Evolutionary conservation across 1,284 basidiomycete genomes (phyloP).

Genomic region (Neonothopanus nambi): DNA sequence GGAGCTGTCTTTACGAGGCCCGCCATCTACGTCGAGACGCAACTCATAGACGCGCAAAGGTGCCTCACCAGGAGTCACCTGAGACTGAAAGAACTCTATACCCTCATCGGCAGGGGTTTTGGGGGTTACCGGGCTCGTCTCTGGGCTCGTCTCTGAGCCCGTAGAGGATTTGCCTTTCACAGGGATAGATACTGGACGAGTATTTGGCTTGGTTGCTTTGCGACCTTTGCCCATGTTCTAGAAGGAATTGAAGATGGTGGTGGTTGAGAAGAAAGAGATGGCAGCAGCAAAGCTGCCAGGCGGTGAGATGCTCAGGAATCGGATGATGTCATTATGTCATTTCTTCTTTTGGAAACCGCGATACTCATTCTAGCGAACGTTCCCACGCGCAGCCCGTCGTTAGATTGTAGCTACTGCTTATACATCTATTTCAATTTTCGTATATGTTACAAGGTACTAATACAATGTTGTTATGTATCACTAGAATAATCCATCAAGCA

Average conservation of each 20-base stretch:
- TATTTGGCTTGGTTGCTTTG: slow-evolving; percentile 12
- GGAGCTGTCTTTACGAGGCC: slow-evolving; percentile 80
- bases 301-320: too few species aligned
- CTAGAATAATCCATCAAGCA: slow-evolving; percentile 20
- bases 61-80: slow-evolving; percentile 51
- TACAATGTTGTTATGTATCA: background rate
- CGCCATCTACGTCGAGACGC: slow-evolving; percentile 84
- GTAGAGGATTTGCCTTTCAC: slow-evolving; percentile 9
- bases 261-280: slow-evolving; percentile 11
- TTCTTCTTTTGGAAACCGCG: too few species aligned
- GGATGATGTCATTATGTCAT: too few species aligned
- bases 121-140: slow-evolving; percentile 46
- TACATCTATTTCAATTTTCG: too few species aligned
- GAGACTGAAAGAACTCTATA: slow-evolving; percentile 81
- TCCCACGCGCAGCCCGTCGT: too few species aligned
- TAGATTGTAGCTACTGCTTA: too few species aligned
- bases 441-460: too few species aligned
- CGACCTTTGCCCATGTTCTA: slow-evolving; percentile 20
- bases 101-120: slow-evolving; percentile 92
- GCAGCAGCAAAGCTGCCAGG: background rate
- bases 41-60: slow-evolving; percentile 85
- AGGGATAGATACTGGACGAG: slow-evolving; percentile 14
- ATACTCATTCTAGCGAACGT: too few species aligned
- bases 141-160: slow-evolving; percentile 18
- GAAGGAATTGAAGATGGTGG: slow-evolving; percentile 9